Evolutionary conservation across 2,329 filamentous ascomycete species (phyloP).

Genomic region (Beauveria sp.): DNA sequence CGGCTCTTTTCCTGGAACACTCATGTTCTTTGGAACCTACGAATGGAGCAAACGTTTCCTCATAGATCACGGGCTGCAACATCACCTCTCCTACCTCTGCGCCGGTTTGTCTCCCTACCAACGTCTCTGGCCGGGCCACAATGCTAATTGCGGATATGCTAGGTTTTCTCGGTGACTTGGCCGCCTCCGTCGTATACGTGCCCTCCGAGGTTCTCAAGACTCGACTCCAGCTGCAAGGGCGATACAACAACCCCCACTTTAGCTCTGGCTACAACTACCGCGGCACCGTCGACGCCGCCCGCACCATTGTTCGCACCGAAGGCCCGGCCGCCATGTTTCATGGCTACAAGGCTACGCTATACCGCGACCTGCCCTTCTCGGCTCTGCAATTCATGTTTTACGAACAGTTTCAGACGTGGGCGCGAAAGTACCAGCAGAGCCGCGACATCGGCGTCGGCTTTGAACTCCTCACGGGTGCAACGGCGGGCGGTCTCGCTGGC

Average conservation of each 20-base stretch:
- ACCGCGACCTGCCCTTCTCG: conserved; percentile 90
- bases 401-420: conserved; percentile 82
- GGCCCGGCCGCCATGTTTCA: conserved; percentile 83
- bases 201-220: conserved; percentile 97
- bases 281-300: conserved; percentile 72
- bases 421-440: conserved; percentile 68
- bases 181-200: conserved; percentile 87
- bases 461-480: conserved; percentile 82
- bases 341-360: conserved; percentile 94
- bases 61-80: conserved; percentile 75
- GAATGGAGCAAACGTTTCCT: conserved; percentile 89
- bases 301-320: conserved; percentile 76
- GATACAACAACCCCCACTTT: conserved; percentile 92
- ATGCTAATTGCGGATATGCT: neutral
- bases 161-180: conserved; percentile 91
- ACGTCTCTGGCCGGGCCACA: neutral
- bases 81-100: conserved; percentile 76
- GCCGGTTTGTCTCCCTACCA: conserved; percentile 50
- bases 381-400: conserved; percentile 97
- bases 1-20: conserved; percentile 87
- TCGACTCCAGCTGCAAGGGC: conserved; percentile 88
- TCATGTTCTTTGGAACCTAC: conserved; percentile 94
- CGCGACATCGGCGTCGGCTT: conserved; percentile 78
- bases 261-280: conserved; percentile 93
- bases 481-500: conserved; percentile 85